These are phyloP conservation scores for Panus rudis DNA, from an alignment of 768 basidiomycete species.

Conservation along the genomic window DNA sequence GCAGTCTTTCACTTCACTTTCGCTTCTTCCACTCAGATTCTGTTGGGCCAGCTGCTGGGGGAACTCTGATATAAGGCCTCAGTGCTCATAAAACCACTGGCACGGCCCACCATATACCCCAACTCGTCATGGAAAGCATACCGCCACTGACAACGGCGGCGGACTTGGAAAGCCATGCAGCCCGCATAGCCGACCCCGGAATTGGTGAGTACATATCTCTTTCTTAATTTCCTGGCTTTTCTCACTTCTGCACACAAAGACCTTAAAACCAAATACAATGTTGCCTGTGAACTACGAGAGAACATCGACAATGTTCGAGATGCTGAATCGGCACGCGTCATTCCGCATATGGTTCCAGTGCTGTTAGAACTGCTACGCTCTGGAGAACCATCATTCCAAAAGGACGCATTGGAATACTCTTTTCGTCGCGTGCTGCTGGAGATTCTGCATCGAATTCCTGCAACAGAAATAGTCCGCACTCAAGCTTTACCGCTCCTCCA, in stretches of 20 bases:
- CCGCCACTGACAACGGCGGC: constrained; percentile 38
- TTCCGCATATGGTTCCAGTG: constrained; percentile 68
- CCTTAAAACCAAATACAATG: constrained; percentile 59
- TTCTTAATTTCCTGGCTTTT: no score
- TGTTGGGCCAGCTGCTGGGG: no score
- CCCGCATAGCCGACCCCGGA: constrained; percentile 68
- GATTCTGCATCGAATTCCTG: constrained; percentile 82
- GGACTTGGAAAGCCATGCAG: constrained; percentile 67
- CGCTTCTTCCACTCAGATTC: neutral
- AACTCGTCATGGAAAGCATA: constrained; percentile 34
- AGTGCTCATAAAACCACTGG: neutral
- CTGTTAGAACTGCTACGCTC: constrained; percentile 66
- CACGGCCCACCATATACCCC: neutral
- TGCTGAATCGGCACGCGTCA: constrained; percentile 59
- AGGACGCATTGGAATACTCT: constrained; percentile 64
- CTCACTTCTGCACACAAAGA: constrained; percentile 39
- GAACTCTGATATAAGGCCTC: neutral
- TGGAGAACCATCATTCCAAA: constrained; percentile 59
- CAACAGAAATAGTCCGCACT: constrained; percentile 68
- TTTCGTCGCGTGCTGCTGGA: constrained; percentile 86
- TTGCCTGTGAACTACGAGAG: constrained; percentile 76
- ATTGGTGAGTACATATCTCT: constrained; percentile 39
- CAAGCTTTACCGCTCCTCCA: constrained; percentile 62
- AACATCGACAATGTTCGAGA: constrained; percentile 76
- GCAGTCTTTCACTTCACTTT: neutral